Base-by-base conservation (phyloP, 805 yeast species). In the Groenewaldozyma tartarivorans region DNA sequence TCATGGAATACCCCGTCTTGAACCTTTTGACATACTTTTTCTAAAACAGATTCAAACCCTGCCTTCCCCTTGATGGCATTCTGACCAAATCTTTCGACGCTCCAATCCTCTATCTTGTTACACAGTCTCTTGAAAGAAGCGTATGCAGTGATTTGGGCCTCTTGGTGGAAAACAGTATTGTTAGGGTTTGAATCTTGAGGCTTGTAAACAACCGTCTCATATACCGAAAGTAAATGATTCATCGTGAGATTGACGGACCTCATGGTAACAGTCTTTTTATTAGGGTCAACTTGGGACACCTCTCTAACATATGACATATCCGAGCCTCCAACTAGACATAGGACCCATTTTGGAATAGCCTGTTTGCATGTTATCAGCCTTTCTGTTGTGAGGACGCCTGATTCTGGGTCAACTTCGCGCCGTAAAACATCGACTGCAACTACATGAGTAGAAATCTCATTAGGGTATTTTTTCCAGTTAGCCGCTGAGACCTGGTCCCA, bases 401-500 rank as follows among this genome's bases (percentile, higher is more conserved):
- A 69, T 5, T 58, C 62, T 1, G 69, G 62, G 50, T 76, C 73
- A 17, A 86, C 55, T 51, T 79, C 86, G 48, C 97, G 70, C 44
- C 81, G 69, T 24, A 90, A 61, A 1, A 86, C 85, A 58, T 90
- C 98, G 16, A 92, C 97, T 1, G 92, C 92, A 21, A 85, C 80
- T 6, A 90, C 98, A 61, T 90, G 98, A 0, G 94, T 74, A 5
- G 95, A 79, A 44, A 80, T 69, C 52, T 87, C 94, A 58, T 92
- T 90, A n/a, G 98, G 98, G 62, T 90, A 90, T 52, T 90, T 90
- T 49, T 75, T 77, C 98, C 98, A 90, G 62, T 88, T 87, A 39
- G 97, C 96, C 1, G 94, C 87, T 0, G 95, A 81, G 20, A 90
- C 95, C 52, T 82, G 86, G 20, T 82, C 94, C 96, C 97, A 90